Evolutionary conservation across 805 yeast species (phyloP).

Genomic region (Wickerhamiella siamensis): DNA sequence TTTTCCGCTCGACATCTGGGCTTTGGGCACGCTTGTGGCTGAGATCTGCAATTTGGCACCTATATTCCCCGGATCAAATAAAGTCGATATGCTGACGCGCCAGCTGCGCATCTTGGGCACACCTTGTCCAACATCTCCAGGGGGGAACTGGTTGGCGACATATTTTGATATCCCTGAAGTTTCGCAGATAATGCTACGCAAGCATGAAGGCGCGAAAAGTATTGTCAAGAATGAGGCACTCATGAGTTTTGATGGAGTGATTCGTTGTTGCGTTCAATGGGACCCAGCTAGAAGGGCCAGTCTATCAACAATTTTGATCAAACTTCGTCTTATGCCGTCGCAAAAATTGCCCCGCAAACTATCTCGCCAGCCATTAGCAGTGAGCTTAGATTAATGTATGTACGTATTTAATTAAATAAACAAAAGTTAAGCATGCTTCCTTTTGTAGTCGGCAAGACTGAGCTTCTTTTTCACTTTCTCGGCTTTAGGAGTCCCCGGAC

Average conservation of each 20-base stretch:
- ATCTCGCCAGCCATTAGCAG: too few relatives aligned
- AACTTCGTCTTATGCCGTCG: too few relatives aligned
- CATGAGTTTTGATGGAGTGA: conserved; percentile 6
- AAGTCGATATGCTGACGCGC: conserved; percentile 62
- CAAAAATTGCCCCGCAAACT: too few relatives aligned
- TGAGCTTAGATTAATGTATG: too few relatives aligned
- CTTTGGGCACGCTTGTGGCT: conserved; percentile 79
- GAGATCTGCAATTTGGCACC: conserved; percentile 69
- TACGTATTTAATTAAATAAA: neutral
- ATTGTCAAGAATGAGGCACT: conserved; percentile 14
- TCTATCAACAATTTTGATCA: conserved; percentile 10
- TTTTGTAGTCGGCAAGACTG: conserved; percentile 16
- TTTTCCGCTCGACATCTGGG: conserved; percentile 81
- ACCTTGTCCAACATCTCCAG: conserved; percentile 32
- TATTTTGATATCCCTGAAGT: neutral
- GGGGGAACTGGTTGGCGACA: conserved; percentile 9
- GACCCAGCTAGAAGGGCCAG: conserved; percentile 37
- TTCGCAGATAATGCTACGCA: conserved; percentile 1
- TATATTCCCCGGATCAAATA: conserved; percentile 70
- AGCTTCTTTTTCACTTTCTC: conserved; percentile 9
- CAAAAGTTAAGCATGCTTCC: conserved; percentile 1
- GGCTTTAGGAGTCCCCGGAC: neutral
- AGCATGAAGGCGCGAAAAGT: neutral
- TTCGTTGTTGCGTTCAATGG: conserved; percentile 48
- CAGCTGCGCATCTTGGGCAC: conserved; percentile 59